Evolutionary conservation across 331 rosid genomes (phyloP).

Genomic region (Dryas integrifolia): DNA sequence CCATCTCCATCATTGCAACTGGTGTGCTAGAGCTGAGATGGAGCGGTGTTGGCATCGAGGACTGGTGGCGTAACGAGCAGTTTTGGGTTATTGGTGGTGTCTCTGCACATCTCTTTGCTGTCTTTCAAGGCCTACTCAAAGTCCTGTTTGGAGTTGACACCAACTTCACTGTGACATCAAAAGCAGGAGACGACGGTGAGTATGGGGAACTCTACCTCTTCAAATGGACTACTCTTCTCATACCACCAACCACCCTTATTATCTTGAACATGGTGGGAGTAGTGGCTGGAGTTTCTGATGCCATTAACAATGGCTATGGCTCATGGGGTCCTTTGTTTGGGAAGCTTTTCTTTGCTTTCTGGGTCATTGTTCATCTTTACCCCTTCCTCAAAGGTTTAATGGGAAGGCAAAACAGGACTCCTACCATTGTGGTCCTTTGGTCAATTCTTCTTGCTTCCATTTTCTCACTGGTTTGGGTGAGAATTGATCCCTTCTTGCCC

Average conservation of each 20-base stretch:
- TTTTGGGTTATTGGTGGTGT: constrained; percentile 95
- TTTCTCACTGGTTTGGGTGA: constrained; percentile 88
- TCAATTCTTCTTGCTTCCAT: constrained; percentile 72
- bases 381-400: constrained; percentile 94
- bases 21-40: constrained; percentile 79
- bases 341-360: constrained; percentile 77
- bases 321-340: constrained; percentile 92
- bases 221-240: constrained; percentile 86
- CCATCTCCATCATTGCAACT: constrained; percentile 68
- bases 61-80: constrained; percentile 92
- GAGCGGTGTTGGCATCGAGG: constrained; percentile 87
- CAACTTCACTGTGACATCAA: constrained; percentile 56
- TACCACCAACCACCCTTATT: constrained; percentile 81
- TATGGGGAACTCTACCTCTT: constrained; percentile 69
- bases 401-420: constrained; percentile 94
- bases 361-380: constrained; percentile 90
- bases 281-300: constrained; percentile 89
- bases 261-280: constrained; percentile 86
- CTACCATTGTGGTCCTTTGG: constrained; percentile 88
- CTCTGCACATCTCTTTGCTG: constrained; percentile 83
- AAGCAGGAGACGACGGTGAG: constrained; percentile 45
- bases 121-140: constrained; percentile 87
- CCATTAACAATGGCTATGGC: constrained; percentile 79
- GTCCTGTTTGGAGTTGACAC: constrained; percentile 70
- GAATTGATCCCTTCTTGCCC: constrained; percentile 90